Conservation (phyloP, 1,139 yeast species). For the Magnusiomyces ingens region DNA sequence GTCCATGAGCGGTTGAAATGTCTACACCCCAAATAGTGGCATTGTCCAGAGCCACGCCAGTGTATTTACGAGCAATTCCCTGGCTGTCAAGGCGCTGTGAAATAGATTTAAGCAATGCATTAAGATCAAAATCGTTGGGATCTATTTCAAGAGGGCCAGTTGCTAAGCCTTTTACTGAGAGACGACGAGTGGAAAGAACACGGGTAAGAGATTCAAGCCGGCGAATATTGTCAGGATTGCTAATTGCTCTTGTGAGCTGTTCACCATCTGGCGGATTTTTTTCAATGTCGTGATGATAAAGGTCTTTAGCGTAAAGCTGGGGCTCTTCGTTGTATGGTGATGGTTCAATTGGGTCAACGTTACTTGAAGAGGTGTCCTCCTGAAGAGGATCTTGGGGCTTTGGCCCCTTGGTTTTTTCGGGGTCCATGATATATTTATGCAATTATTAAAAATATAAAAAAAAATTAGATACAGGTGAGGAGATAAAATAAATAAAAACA, state of each 20-base stretch:
- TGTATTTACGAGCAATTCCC: slow-evolving; percentile 42
- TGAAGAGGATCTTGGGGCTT: no score
- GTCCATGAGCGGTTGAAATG: slow-evolving; percentile 47
- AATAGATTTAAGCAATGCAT: slow-evolving; percentile 33
- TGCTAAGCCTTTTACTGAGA: slow-evolving; percentile 37
- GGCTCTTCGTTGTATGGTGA: no score
- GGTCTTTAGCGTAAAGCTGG: no score
- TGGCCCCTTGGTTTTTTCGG: no score
- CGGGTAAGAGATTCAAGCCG: slow-evolving; percentile 39
- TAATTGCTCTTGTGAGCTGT: slow-evolving; percentile 20
- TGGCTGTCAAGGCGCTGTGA: slow-evolving; percentile 33
- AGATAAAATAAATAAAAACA: no score
- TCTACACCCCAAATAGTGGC: slow-evolving; percentile 46
- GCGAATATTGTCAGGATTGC: slow-evolving; percentile 30
- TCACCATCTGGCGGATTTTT: slow-evolving; percentile 16
- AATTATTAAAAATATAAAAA: no score
- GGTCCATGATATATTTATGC: no score
- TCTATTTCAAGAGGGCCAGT: slow-evolving; percentile 36
- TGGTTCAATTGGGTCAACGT: no score
- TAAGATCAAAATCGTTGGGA: slow-evolving; percentile 38
- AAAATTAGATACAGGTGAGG: no score
- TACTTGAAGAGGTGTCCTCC: no score
- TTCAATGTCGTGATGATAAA: no score
- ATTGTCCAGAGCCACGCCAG: slow-evolving; percentile 44
- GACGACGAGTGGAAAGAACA: slow-evolving; percentile 39